phyloP scores from a whole-genome alignment of 208 protist species.

The Herpetomonas samuelpessoai region DNA sequence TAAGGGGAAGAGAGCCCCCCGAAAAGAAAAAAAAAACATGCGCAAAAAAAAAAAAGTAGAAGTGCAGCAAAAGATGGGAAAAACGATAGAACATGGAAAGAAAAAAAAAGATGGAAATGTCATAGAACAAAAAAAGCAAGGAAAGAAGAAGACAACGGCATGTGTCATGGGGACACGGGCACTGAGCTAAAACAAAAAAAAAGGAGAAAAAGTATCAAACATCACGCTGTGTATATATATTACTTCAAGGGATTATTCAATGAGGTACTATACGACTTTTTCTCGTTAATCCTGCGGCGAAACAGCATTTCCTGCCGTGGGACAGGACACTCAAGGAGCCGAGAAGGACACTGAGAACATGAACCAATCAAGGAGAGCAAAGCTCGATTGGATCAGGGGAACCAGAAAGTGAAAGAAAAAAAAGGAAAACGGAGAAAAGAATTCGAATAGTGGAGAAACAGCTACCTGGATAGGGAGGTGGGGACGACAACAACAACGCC shows the following conservation, averaged over 20 bases:
- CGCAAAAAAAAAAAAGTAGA: constrained; percentile 6
- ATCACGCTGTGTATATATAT: constrained; percentile 7
- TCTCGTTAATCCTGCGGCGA: no score
- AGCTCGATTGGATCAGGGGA: background rate
- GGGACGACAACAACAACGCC: no score
- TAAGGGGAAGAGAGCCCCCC: background rate
- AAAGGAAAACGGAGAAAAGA: constrained; percentile 1
- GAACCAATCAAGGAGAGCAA: background rate
- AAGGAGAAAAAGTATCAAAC: constrained; percentile 14
- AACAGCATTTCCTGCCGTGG: no score
- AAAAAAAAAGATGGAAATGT: constrained; percentile 4
- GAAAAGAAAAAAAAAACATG: background rate
- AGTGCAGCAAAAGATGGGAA: background rate
- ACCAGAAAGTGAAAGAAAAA: background rate
- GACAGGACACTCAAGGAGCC: no score
- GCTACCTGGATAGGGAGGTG: background rate
- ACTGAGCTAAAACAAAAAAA: constrained; percentile 9
- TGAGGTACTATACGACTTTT: no score
- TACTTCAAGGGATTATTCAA: no score
- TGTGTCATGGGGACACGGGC: no score
- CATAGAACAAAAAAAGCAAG: constrained; percentile 11
- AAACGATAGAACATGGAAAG: background rate
- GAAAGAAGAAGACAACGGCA: background rate
- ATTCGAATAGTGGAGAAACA: background rate
- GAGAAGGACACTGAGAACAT: no score